A percentile compares a stretch with the other conserved stretches of the same genome.
phyloP scores from a whole-genome alignment of 148 eudicot species.

The Pharnaceum exiguum region DNA sequence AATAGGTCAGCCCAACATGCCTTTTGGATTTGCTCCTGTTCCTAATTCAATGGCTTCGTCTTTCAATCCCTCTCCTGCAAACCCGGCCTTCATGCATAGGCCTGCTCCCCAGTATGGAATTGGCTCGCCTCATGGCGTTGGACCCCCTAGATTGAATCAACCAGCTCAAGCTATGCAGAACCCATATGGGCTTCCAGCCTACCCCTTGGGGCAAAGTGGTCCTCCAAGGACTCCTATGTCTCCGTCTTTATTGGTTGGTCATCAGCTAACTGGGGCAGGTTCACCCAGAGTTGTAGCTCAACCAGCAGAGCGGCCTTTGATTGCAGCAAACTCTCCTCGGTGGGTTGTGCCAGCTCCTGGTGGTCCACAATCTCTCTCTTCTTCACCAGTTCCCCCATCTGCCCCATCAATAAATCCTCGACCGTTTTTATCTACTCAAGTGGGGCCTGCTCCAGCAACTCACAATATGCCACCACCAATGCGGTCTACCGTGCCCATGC shows the following conservation, averaged over 20 bases:
- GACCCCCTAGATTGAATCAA: conserved; percentile 38
- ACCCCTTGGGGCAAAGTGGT: conserved; percentile 37
- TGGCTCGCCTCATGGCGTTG: conserved; percentile 34
- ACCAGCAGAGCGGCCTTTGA: conserved; percentile 25
- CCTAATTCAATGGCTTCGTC: conserved; percentile 35
- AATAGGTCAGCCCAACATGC: conserved; percentile 22
- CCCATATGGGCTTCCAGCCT: conserved; percentile 28
- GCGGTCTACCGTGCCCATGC: conserved; percentile 29
- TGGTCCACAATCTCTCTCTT: conserved; percentile 11
- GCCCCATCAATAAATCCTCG: conserved; percentile 12
- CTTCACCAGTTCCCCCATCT: conserved; percentile 17
- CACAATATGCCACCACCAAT: conserved; percentile 28
- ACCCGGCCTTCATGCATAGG: conserved; percentile 39
- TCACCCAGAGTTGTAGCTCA: conserved; percentile 15
- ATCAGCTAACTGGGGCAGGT: conserved; percentile 30
- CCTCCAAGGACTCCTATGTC: conserved; percentile 30
- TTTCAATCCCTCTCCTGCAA: conserved; percentile 34
- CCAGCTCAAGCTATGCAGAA: conserved; percentile 36
- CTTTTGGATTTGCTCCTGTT: conserved; percentile 25
- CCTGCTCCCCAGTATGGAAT: conserved; percentile 30
- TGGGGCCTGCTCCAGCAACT: conserved; percentile 19
- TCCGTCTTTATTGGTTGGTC: conserved; percentile 23
- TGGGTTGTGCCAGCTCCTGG: conserved; percentile 28
- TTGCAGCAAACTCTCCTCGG: conserved; percentile 26
- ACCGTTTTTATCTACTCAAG: conserved; percentile 29